Evolutionary conservation across 345 rosid genomes (phyloP).

Genomic region (Psidium guajava): DNA sequence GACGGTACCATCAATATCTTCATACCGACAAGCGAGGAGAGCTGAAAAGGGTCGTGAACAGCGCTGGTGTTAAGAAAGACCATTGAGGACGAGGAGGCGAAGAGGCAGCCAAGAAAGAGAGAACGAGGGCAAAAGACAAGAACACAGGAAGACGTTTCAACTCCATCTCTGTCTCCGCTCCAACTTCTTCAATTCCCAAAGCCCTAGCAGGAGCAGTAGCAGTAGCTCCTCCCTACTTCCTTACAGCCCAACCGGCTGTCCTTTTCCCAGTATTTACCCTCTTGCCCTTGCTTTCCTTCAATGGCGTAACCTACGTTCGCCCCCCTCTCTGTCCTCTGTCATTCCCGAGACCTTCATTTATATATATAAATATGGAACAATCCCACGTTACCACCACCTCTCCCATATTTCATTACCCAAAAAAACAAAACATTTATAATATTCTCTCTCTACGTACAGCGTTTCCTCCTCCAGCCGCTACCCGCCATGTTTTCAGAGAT

Average conservation of each 20-base stretch:
- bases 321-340: constrained; percentile 14
- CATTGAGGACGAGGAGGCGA: not conserved
- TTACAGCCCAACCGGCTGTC: constrained; percentile 34
- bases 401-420: not conserved
- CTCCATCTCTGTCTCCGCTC: not conserved
- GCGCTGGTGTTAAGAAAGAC: not conserved
- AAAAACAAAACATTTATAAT: not conserved
- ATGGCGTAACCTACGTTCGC: constrained; percentile 15
- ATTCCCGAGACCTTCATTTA: constrained; percentile 37
- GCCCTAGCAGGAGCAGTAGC: not conserved
- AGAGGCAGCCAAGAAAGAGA: not conserved
- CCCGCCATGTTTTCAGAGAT: constrained; percentile 91
- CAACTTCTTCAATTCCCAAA: not conserved
- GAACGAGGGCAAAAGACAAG: not conserved
- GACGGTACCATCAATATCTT: not conserved
- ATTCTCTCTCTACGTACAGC: not conserved
- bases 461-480: constrained; percentile 34
- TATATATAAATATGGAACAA: not conserved
- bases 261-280: constrained; percentile 1
- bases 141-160: not conserved
- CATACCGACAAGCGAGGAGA: not conserved
- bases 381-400: not conserved
- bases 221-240: constrained; percentile 2
- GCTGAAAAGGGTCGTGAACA: not conserved
- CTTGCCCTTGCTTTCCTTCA: constrained; percentile 20